Evolutionary conservation across 495 filamentous ascomycete species (phyloP), one percentile per base, ranked within the genome.

Genomic region (Platismatia glauca): DNA sequence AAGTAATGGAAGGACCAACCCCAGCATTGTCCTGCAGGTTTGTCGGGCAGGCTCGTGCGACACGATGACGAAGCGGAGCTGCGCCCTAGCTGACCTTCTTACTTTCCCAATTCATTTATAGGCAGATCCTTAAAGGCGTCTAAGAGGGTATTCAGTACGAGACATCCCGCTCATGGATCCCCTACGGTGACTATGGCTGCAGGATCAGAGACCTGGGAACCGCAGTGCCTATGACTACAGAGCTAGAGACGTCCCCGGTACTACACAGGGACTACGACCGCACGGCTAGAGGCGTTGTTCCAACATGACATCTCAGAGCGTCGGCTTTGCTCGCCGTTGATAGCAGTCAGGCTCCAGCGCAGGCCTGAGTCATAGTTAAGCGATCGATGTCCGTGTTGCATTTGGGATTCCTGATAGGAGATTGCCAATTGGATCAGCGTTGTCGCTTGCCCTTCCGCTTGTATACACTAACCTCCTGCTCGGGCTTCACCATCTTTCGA

Each of bases 401-500:
- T n/a, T n/a, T n/a, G n/a, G n/a, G n/a, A 41, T 60, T 56, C 41
- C 3, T 60, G 34, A 64, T 56, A 12, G 46, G 58, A 31, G 37
- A 33, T 22, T 33, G 58, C n/a, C 31, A 27, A 29, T 35, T 29
- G 38, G 39, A 55, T 46, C 12, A 63, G 33, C 34, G 6, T 15
- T 31, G 15, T 39, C n/a, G 20, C 8, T 9, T 31, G 5, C 7
- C 12, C 16, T 3, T 15, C 13, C 18, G 15, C 27, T 52, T 52
- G 16, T 16, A 52, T 52, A 24, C 7, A 16, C 48, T 16, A 18
- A 52, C 5, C 24, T 52, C 48, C 8, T 7, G 9, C 44, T 44
- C 43, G 72, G 74, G 74, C 24, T 73, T 75, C 50, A 66, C 72
- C 0, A 57, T 74, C 11, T 70, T 75, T 72, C 61, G 72, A 73